Percentiles rank a stretch among this genome's conserved stretches.
These are phyloP conservation scores for Raffaelea deltoideospora DNA, from an alignment of 2,329 filamentous ascomycete genomes.

Conservation along the genomic window DNA sequence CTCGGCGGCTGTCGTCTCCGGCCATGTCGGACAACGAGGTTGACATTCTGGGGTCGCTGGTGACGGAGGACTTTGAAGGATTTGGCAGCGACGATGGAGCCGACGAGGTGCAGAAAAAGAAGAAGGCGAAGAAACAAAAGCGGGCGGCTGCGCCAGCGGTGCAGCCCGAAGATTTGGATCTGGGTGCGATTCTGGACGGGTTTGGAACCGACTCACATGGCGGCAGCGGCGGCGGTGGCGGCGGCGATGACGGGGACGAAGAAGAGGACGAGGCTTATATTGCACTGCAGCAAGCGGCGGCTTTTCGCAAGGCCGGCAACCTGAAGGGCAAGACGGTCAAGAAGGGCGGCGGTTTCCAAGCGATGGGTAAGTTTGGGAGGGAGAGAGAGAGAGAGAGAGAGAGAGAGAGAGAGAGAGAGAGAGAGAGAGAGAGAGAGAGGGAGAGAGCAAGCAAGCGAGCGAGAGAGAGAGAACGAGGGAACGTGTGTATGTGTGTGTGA, in stretches of 20 bases:
- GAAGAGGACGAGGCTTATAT: constrained; percentile 82
- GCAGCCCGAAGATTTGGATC: constrained; percentile 35
- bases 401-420: too few relatives aligned
- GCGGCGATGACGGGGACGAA: constrained; percentile 25
- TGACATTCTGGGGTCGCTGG: constrained; percentile 71
- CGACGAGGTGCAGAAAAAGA: constrained; percentile 20
- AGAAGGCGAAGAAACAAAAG: constrained; percentile 13
- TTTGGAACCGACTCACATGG: constrained; percentile 30
- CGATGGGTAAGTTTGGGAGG: constrained; percentile 49
- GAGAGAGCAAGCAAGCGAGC: too few relatives aligned
- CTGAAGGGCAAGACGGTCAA: constrained; percentile 75
- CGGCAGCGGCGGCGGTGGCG: constrained; percentile 34
- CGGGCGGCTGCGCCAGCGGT: constrained; percentile 10
- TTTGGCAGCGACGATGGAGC: constrained; percentile 31
- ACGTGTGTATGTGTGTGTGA: too few relatives aligned
- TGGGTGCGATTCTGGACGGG: constrained; percentile 45
- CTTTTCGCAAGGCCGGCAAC: constrained; percentile 72
- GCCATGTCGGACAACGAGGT: constrained; percentile 78
- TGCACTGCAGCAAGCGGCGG: constrained; percentile 69
- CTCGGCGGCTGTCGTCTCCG: constrained; percentile 61
- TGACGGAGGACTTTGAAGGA: constrained; percentile 31
- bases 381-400: too few relatives aligned
- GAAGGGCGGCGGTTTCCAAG: constrained; percentile 93
- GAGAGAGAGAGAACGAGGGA: too few relatives aligned
- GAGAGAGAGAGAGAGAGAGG: too few relatives aligned